A percentile compares a stretch with the other conserved stretches of the same genome.
Conservation (phyloP, 2,329 filamentous ascomycete species). For the Hirsutella thompsonii region DNA sequence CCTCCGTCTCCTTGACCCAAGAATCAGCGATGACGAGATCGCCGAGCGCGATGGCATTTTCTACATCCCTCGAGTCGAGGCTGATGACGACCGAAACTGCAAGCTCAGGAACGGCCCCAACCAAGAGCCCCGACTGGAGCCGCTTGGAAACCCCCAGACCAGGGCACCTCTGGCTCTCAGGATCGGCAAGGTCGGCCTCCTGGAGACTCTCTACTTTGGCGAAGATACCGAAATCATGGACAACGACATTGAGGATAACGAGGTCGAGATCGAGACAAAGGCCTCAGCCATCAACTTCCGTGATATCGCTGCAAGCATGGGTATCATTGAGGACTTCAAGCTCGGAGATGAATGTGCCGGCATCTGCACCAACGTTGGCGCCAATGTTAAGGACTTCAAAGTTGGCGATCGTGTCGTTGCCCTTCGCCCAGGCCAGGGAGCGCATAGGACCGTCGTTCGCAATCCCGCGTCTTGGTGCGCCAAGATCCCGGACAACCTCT, state of each 20-base stretch:
- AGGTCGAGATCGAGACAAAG: conserved; percentile 17
- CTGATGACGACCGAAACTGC: conserved; percentile 11
- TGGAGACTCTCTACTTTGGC: conserved; percentile 15
- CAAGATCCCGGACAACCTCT: conserved; percentile 14
- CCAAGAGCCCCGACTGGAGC: conserved; percentile 10
- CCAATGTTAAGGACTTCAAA: conserved; percentile 9
- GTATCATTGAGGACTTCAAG: conserved; percentile 9
- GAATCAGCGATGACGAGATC: conserved; percentile 10
- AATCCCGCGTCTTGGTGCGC: conserved; percentile 14
- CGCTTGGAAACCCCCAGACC: conserved; percentile 4
- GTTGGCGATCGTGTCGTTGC: conserved; percentile 19
- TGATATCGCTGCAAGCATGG: conserved; percentile 20
- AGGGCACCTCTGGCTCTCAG: conserved; percentile 6
- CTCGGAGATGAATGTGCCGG: conserved; percentile 15
- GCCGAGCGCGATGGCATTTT: conserved; percentile 10
- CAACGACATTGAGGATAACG: conserved; percentile 6
- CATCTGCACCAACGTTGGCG: conserved; percentile 8
- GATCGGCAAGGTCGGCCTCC: conserved; percentile 11
- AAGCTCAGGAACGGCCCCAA: conserved; percentile 11
- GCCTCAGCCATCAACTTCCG: conserved; percentile 20
- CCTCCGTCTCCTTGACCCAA: conserved; percentile 7
- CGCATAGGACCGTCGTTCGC: conserved; percentile 14
- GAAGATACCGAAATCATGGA: conserved; percentile 10
- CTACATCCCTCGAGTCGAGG: conserved; percentile 11
- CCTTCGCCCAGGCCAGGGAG: conserved; percentile 8